Evolutionary conservation across 2,329 filamentous ascomycete genomes (phyloP).

Genomic region (Huntiella savannae): DNA sequence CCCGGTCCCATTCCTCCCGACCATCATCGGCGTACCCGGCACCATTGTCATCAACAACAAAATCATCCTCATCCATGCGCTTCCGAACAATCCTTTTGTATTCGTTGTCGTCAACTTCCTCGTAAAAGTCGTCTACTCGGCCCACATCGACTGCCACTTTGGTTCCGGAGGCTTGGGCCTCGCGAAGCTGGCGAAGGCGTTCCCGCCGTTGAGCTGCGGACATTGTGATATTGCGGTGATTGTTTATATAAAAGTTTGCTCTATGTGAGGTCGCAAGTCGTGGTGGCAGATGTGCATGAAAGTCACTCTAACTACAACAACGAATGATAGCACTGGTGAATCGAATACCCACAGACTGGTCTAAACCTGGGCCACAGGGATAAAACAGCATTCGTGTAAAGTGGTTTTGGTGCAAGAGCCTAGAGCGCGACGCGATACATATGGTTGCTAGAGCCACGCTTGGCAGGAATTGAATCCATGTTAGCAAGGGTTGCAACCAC

Average conservation of each 20-base stretch:
- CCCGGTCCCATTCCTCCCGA: conserved; percentile 78
- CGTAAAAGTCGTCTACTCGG: conserved; percentile 71
- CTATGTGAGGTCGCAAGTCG: too few relatives aligned
- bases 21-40: conserved; percentile 94
- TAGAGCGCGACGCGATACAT: too few relatives aligned
- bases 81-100: conserved; percentile 92
- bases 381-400: too few relatives aligned
- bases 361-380: too few relatives aligned
- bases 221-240: conserved; percentile 17
- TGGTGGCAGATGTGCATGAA: too few relatives aligned
- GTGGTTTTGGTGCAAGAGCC: too few relatives aligned
- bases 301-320: neutral
- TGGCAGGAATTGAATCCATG: too few relatives aligned
- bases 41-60: conserved; percentile 95
- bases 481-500: too few relatives aligned
- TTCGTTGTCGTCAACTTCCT: conserved; percentile 88
- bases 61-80: conserved; percentile 83
- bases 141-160: conserved; percentile 76
- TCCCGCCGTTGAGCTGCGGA: conserved; percentile 25
- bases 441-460: too few relatives aligned
- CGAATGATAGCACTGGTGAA: too few relatives aligned
- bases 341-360: too few relatives aligned
- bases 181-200: conserved; percentile 60
- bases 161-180: conserved; percentile 73
- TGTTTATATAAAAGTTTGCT: too few relatives aligned